Percentiles rank a stretch among this genome's conserved stretches.
These are phyloP conservation scores for Diaporthe nobilis DNA, from an alignment of 2,329 filamentous ascomycete genomes.

Conservation along the genomic window DNA sequence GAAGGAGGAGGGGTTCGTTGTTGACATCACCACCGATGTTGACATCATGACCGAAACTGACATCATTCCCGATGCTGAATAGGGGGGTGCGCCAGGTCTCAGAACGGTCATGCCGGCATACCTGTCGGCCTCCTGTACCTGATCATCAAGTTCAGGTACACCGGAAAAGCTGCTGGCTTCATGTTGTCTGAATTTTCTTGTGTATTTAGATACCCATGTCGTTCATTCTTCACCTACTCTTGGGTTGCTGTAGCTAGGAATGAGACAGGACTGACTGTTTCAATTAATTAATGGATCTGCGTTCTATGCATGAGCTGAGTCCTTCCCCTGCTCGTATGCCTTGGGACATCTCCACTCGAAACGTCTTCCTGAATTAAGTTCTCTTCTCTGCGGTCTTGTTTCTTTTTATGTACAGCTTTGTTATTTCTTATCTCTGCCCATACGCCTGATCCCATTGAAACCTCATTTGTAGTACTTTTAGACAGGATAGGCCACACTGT, in stretches of 20 bases:
- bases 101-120: background rate
- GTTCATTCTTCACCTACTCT: constrained; percentile 27
- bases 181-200: background rate
- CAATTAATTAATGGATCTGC: background rate
- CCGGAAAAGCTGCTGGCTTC: background rate
- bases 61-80: background rate
- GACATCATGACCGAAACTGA: background rate
- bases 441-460: background rate
- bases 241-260: constrained; percentile 18
- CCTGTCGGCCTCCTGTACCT: background rate
- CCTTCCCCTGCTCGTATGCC: too few species aligned
- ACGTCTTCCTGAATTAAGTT: too few species aligned
- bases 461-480: background rate
- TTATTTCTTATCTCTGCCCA: too few species aligned
- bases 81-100: background rate
- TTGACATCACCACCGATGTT: background rate
- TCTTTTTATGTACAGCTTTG: too few species aligned
- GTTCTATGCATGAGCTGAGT: background rate
- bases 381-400: background rate
- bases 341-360: background rate
- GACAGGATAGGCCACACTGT: background rate
- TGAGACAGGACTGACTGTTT: background rate
- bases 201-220: constrained; percentile 31
- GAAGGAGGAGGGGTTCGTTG: constrained; percentile 15
- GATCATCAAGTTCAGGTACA: background rate